Evolutionary conservation across 176 grass and related monocot genomes (phyloP).

Genomic region (Tillandsia leiboldiana): DNA sequence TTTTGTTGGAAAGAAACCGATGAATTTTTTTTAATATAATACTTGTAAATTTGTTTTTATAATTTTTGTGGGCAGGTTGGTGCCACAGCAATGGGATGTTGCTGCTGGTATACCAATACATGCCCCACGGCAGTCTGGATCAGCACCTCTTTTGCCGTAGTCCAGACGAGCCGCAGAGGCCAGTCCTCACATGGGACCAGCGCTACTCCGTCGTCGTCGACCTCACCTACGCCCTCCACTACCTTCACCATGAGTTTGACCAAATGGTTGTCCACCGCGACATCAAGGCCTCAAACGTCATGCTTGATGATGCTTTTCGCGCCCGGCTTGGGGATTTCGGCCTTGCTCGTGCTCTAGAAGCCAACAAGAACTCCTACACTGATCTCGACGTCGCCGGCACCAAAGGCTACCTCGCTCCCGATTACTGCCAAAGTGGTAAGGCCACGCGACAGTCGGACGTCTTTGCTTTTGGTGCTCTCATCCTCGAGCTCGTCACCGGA

Average conservation of each 20-base stretch:
- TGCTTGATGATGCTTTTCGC: conserved; percentile 42
- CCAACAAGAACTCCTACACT: conserved; percentile 29
- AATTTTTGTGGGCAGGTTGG: conserved; percentile 28
- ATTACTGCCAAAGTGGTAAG: conserved; percentile 35
- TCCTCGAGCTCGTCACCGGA: conserved; percentile 44
- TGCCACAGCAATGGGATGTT: conserved; percentile 41
- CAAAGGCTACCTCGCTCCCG: conserved; percentile 51
- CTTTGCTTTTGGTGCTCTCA: conserved; percentile 43
- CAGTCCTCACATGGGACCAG: conserved; percentile 29
- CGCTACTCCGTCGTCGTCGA: conserved; percentile 42
- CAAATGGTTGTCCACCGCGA: conserved; percentile 61
- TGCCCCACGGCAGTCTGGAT: conserved; percentile 47
- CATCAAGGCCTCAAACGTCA: conserved; percentile 55
- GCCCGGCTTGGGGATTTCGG: conserved; percentile 72
- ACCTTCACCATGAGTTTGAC: conserved; percentile 60
- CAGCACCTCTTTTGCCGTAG: conserved; percentile 29
- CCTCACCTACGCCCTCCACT: conserved; percentile 48
- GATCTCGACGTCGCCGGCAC: conserved; percentile 47
- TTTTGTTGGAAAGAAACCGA: too few relatives aligned
- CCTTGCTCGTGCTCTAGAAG: conserved; percentile 46
- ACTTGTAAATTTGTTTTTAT: too few relatives aligned
- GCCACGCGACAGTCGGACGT: conserved; percentile 39
- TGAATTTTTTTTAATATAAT: too few relatives aligned
- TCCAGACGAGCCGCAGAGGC: not conserved
- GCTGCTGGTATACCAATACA: conserved; percentile 40